Percentiles rank a stretch among this genome's conserved stretches.
Conservation (phyloP, 768 basidiomycete species). For the Agaricus bisporus region DNA sequence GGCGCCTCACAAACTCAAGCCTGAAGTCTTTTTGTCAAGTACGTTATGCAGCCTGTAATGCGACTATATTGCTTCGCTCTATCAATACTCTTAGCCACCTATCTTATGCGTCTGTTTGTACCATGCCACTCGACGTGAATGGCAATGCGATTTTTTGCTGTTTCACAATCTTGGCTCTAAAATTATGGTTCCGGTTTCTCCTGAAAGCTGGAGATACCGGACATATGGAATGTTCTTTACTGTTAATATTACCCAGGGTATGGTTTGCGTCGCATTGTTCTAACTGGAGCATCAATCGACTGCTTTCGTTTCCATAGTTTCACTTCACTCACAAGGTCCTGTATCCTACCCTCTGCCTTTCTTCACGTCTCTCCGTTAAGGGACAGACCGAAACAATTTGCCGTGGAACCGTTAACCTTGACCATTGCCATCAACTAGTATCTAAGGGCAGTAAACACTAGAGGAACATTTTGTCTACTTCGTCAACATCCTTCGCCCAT, state of each 20-base stretch:
- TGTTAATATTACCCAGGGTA: constrained; percentile 1
- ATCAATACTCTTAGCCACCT: not conserved
- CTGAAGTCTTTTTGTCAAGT: not conserved
- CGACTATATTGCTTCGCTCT: constrained; percentile 7
- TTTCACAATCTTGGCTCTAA: constrained; percentile 4
- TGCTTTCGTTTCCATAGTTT: not conserved
- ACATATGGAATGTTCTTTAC: not conserved
- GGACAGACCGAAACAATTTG: no score
- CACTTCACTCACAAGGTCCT: constrained; percentile 1
- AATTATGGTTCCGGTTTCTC: not conserved
- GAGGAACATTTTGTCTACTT: not conserved
- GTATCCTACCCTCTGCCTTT: not conserved
- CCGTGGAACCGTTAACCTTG: not conserved
- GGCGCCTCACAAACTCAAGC: not conserved
- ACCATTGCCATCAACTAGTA: no score
- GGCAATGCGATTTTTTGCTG: not conserved
- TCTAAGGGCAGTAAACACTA: no score
- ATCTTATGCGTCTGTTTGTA: constrained; percentile 5
- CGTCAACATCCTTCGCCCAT: not conserved
- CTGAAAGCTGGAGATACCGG: not conserved
- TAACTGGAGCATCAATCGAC: not conserved
- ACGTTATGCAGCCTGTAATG: constrained; percentile 11
- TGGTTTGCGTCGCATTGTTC: not conserved
- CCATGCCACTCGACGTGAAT: not conserved
- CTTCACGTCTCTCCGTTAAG: not conserved